Evolutionary conservation across 2,329 filamentous ascomycete species (phyloP).

Genomic region (Ascochyta viciae-villosae): DNA sequence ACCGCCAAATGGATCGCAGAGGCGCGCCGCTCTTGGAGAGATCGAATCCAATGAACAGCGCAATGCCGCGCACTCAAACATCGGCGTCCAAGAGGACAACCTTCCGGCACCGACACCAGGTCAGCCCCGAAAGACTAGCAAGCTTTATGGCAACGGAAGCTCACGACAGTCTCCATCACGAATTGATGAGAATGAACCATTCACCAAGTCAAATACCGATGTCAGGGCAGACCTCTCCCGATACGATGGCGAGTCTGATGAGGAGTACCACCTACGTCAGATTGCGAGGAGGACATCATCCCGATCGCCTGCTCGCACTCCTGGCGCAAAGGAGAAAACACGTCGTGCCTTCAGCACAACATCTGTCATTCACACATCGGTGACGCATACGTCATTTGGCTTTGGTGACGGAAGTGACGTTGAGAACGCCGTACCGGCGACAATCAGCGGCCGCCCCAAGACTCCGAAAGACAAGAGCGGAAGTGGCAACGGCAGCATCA

Average conservation of each 20-base stretch:
- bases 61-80: constrained; percentile 54
- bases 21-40: constrained; percentile 88
- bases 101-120: constrained; percentile 94
- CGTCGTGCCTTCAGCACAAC: constrained; percentile 78
- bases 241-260: constrained; percentile 73
- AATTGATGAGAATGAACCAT: constrained; percentile 58
- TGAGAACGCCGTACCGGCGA: constrained; percentile 52
- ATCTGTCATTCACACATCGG: constrained; percentile 57
- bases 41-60: constrained; percentile 79
- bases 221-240: constrained; percentile 65
- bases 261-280: constrained; percentile 78
- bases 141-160: constrained; percentile 69
- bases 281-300: constrained; percentile 67
- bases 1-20: constrained; percentile 79
- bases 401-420: constrained; percentile 54
- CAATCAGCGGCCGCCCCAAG: constrained; percentile 48
- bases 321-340: constrained; percentile 62
- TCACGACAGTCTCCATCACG: constrained; percentile 44
- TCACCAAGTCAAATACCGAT: constrained; percentile 64
- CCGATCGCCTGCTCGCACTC: constrained; percentile 68
- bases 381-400: constrained; percentile 45
- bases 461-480: constrained; percentile 54
- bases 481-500: constrained; percentile 48
- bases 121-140: constrained; percentile 88
- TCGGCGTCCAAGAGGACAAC: constrained; percentile 82